Conservation (phyloP, 345 rosid genomes). For the Syzygium aqueum region DNA sequence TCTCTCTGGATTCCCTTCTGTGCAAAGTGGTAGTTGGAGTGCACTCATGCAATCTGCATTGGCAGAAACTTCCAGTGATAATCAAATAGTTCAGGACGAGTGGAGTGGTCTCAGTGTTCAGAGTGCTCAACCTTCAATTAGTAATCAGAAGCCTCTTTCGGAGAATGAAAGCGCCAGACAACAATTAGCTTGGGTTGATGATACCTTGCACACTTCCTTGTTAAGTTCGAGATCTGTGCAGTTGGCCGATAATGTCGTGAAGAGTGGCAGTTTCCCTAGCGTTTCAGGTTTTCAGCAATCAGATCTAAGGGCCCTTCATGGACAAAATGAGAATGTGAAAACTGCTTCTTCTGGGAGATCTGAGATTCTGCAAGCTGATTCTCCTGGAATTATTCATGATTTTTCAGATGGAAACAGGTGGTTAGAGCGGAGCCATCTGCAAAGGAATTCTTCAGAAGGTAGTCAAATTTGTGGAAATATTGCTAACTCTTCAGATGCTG, state of each 20-base stretch:
- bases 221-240: slow-evolving; percentile 20
- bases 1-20: slow-evolving; percentile 29
- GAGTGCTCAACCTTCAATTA: slow-evolving; percentile 29
- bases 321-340: not conserved
- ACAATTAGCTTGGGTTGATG: slow-evolving; percentile 37
- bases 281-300: slow-evolving; percentile 15
- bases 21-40: slow-evolving; percentile 93
- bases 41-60: slow-evolving; percentile 94
- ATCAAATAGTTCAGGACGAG: slow-evolving; percentile 55
- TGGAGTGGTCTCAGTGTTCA: slow-evolving; percentile 63
- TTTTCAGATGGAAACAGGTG: slow-evolving; percentile 29
- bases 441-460: slow-evolving; percentile 34
- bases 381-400: slow-evolving; percentile 25
- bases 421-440: slow-evolving; percentile 29
- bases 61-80: slow-evolving; percentile 76
- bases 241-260: slow-evolving; percentile 12
- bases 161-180: slow-evolving; percentile 35
- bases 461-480: slow-evolving; percentile 29
- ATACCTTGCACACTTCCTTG: slow-evolving; percentile 33
- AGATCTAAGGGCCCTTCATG: slow-evolving; percentile 24
- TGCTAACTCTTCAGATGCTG: slow-evolving; percentile 25
- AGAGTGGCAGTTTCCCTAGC: slow-evolving; percentile 27
- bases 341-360: slow-evolving; percentile 5
- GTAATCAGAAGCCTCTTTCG: slow-evolving; percentile 13
- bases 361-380: slow-evolving; percentile 29